Evolutionary conservation across 1,284 basidiomycete species (phyloP).

Genomic region (Cryptococcus wingfieldii): DNA sequence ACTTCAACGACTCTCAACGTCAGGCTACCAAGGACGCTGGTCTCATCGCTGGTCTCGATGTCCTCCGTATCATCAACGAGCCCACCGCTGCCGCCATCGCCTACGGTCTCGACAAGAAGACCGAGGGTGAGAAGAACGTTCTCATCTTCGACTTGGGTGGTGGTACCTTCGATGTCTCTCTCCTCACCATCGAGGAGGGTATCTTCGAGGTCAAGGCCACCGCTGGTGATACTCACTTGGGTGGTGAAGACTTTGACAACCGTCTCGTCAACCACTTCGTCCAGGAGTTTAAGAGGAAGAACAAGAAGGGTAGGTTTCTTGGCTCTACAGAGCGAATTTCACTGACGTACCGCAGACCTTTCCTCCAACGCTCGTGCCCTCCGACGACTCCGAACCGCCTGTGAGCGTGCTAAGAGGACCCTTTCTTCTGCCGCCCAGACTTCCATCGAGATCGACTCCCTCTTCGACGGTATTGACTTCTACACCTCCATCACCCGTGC

Average conservation of each 20-base stretch:
- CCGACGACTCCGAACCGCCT: slow-evolving; percentile 94
- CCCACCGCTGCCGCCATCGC: slow-evolving; percentile 97
- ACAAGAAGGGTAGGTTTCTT: slow-evolving; percentile 57
- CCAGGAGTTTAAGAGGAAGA: slow-evolving; percentile 98
- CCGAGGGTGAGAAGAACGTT: slow-evolving; percentile 84
- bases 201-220: slow-evolving; percentile 99
- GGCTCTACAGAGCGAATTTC: no score
- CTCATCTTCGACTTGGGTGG: slow-evolving; percentile 98
- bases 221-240: slow-evolving; percentile 97
- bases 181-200: slow-evolving; percentile 95
- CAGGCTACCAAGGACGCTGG: slow-evolving; percentile 98
- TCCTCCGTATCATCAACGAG: slow-evolving; percentile 98
- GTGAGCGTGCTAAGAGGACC: slow-evolving; percentile 98
- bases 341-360: slow-evolving; percentile 55
- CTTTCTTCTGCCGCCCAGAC: slow-evolving; percentile 96
- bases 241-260: slow-evolving; percentile 99
- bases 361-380: slow-evolving; percentile 91
- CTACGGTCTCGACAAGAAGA: slow-evolving; percentile 80
- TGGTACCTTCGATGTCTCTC: slow-evolving; percentile 98
- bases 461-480: slow-evolving; percentile 97
- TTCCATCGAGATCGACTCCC: slow-evolving; percentile 96
- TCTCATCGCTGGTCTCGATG: slow-evolving; percentile 92
- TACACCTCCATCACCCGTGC: slow-evolving; percentile 98
- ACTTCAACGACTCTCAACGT: slow-evolving; percentile 99
- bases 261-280: slow-evolving; percentile 96